Base-by-base conservation (phyloP, 768 basidiomycete species). In the Cyclocybe cylindracea region DNA sequence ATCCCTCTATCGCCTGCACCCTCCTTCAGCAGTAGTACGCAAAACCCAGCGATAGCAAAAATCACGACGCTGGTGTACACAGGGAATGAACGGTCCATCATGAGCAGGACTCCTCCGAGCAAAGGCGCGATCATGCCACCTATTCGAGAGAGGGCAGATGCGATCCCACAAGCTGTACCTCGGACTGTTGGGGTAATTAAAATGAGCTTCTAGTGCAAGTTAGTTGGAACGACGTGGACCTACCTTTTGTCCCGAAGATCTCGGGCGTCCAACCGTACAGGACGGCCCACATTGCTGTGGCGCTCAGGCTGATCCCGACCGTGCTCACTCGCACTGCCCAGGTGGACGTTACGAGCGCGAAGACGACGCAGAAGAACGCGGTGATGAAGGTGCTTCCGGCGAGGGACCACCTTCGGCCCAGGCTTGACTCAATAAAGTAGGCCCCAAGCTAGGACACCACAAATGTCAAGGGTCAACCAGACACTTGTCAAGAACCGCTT, bases 61-160 rank as follows among this genome's bases (percentile, higher is more conserved):
- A 86, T 75, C 3, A 71, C 78, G 46, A 85, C 82, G 66, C 89
- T 89, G 38, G 80, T 77, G 56, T 90, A 91, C 19, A 94, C 89
- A 0, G 91, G 91, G 46, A 91, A 74, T 1, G 87, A 78, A 7
- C 78, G 74, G 61, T 85, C 73, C 40, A 92, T 71, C 65, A 80
- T 78, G 34, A 94, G 76, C 4, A 94, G 78, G 16, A 72, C 64
- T 0, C 92, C 92, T 1, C 92, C 92, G 5, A 89, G 67, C 34
- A 94, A 75, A 1, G 92, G 92, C 0, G 91, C 92, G 31, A 91
- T 85, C 86, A 94, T 93, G 5, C 92, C 92, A 7, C 91, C 89
- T 66, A 94, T 84, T 66, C 94, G 78, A 2, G 89, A 93, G 1
- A 95, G 68, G 8, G 91, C 92, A 3, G 90, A 91, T 0, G 93